A percentile compares a stretch with the other conserved stretches of the same genome.
Conservation (phyloP, 169 alveolate species). For the Condylostoma magnum region DNA sequence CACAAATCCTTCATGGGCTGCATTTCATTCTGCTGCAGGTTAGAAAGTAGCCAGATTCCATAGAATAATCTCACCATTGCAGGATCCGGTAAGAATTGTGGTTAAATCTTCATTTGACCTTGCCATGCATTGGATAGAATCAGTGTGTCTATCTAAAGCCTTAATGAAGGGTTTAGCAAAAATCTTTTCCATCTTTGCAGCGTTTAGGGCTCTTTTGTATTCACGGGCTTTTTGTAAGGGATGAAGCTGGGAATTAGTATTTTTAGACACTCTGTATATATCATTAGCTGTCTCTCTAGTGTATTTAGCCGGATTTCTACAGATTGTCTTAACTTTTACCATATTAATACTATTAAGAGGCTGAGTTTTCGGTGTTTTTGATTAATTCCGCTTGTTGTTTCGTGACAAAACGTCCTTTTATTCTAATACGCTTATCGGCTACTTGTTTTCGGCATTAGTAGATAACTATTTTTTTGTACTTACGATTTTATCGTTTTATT, state of each 20-base stretch:
- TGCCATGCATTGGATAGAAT: conserved; percentile 90
- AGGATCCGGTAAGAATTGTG: conserved; percentile 92
- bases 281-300: conserved; percentile 72
- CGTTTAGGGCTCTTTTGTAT: conserved; percentile 94
- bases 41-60: conserved; percentile 92
- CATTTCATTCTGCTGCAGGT: conserved; percentile 77
- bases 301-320: conserved; percentile 64
- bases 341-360: conserved; percentile 35
- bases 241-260: conserved; percentile 85
- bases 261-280: conserved; percentile 65
- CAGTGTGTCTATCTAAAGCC: conserved; percentile 96
- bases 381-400: too few relatives aligned
- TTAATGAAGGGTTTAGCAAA: conserved; percentile 97
- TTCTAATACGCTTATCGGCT: too few relatives aligned
- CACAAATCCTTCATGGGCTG: conserved; percentile 94
- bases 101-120: conserved; percentile 72
- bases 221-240: conserved; percentile 92
- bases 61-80: conserved; percentile 94
- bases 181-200: conserved; percentile 95
- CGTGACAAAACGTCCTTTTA: too few relatives aligned
- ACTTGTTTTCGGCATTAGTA: too few relatives aligned
- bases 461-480: too few relatives aligned
- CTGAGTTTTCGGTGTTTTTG: too few relatives aligned
- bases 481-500: too few relatives aligned
- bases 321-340: conserved; percentile 81